A percentile compares a stretch with the other conserved stretches of the same genome.
Conservation (phyloP, 345 rosid genomes). For the Pistacia atlantica region DNA sequence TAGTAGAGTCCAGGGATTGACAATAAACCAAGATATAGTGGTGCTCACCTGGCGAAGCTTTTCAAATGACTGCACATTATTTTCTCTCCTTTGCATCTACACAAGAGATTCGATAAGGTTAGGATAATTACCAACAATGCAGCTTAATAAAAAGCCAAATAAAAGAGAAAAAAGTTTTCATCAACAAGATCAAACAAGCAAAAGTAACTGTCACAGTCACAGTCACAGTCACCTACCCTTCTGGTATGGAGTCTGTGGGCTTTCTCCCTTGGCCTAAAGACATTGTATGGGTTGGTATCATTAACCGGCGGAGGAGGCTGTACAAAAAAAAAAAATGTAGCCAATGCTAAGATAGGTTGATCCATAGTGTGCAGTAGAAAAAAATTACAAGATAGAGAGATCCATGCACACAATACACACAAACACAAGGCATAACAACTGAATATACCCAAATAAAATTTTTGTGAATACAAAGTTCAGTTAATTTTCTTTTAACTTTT, state of each 20-base stretch:
- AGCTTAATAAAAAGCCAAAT: not conserved
- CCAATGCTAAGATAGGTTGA: not conserved
- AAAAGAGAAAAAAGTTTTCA: not conserved
- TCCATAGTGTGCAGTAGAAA: not conserved
- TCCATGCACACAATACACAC: not conserved
- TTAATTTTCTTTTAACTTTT: not conserved
- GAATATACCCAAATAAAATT: not conserved
- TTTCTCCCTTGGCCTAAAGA: constrained; percentile 96
- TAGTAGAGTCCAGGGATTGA: not conserved
- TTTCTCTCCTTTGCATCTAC: constrained; percentile 99
- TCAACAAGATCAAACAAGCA: not conserved
- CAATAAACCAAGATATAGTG: constrained; percentile 4
- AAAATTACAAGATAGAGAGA: constrained; percentile 1
- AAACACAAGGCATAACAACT: not conserved
- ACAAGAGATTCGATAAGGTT: constrained; percentile 19
- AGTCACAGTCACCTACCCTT: constrained; percentile 55
- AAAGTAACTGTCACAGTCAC: not conserved
- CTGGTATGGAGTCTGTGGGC: constrained; percentile 95
- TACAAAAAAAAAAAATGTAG: constrained; percentile 16
- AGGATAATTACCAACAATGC: constrained; percentile 10
- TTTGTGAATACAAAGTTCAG: not conserved
- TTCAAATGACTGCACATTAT: constrained; percentile 97
- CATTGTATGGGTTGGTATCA: constrained; percentile 96
- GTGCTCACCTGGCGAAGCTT: constrained; percentile 92
- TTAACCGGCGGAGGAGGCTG: constrained; percentile 99